A percentile compares a stretch with the other conserved stretches of the same genome.
Evolutionary conservation across 306 rosid species (phyloP).

Genomic region (Trifolium subterraneum): DNA sequence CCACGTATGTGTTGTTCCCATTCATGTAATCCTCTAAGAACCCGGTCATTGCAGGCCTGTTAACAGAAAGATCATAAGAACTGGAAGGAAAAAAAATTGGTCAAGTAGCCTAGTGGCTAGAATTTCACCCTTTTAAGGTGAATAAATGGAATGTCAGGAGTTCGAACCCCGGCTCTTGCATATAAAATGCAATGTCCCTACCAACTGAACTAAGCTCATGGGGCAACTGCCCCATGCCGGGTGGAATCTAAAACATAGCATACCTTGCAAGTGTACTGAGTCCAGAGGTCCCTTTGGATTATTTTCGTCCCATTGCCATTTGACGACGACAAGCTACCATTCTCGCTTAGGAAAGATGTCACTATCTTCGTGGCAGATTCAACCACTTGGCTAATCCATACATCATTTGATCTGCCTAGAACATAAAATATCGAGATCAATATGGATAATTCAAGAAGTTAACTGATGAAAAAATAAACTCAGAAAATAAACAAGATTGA

Average conservation of each 20-base stretch:
- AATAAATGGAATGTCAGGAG: too few relatives aligned
- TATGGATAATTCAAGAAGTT: background rate
- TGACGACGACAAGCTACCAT: constrained; percentile 43
- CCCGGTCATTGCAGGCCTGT: constrained; percentile 84
- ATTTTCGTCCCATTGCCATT: constrained; percentile 46
- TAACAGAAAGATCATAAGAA: constrained; percentile 36
- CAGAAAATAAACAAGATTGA: constrained; percentile 21
- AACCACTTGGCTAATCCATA: constrained; percentile 71
- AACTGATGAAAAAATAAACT: background rate
- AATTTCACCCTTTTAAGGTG: too few relatives aligned
- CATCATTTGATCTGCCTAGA: constrained; percentile 67
- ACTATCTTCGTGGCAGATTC: constrained; percentile 62
- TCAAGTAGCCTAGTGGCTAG: too few relatives aligned
- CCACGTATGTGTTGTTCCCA: constrained; percentile 92
- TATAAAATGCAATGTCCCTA: too few relatives aligned
- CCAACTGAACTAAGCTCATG: too few relatives aligned
- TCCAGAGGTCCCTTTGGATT: constrained; percentile 82
- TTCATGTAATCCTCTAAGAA: constrained; percentile 85
- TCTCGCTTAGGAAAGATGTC: constrained; percentile 56
- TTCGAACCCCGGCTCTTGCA: too few relatives aligned
- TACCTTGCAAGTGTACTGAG: constrained; percentile 85
- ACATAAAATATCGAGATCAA: constrained; percentile 20
- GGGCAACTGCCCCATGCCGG: background rate
- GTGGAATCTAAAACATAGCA: constrained; percentile 35
- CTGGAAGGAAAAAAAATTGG: too few relatives aligned